These are phyloP conservation scores for Leccinellum luteum DNA, from an alignment of 768 basidiomycete species.

Conservation along the genomic window DNA sequence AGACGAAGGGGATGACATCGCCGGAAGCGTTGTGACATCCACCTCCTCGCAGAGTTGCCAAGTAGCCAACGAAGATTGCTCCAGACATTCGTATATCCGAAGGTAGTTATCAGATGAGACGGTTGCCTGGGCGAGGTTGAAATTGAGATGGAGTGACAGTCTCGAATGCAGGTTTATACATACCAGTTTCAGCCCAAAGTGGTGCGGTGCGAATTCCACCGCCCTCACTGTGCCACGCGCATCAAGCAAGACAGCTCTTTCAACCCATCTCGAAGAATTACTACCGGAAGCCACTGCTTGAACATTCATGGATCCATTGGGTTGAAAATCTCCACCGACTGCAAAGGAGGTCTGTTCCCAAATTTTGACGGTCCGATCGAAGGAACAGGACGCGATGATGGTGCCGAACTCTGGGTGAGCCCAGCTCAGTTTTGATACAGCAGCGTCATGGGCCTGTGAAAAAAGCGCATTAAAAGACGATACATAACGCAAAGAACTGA, in stretches of 20 bases:
- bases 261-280: constrained; percentile 59
- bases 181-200: constrained; percentile 87
- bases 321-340: constrained; percentile 26
- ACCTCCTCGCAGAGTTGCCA: constrained; percentile 79
- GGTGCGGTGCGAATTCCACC: constrained; percentile 84
- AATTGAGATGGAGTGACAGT: not conserved
- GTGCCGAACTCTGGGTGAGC: constrained; percentile 92
- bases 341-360: constrained; percentile 68
- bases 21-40: constrained; percentile 61
- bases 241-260: constrained; percentile 73
- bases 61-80: constrained; percentile 62
- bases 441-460: constrained; percentile 88
- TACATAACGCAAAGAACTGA: not conserved
- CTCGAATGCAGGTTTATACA: constrained; percentile 22
- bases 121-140: constrained; percentile 56
- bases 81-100: constrained; percentile 88
- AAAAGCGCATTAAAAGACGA: not conserved
- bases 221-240: constrained; percentile 82
- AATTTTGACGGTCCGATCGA: constrained; percentile 89
- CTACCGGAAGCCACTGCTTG: constrained; percentile 15
- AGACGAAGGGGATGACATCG: constrained; percentile 38
- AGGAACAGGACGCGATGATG: constrained; percentile 82
- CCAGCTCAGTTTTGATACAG: constrained; percentile 81
- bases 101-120: constrained; percentile 86
- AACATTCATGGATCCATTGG: constrained; percentile 21